Percentiles rank a stretch among this genome's conserved stretches.
Evolutionary conservation across 2,329 filamentous ascomycete genomes (phyloP).

Genomic region (Colletotrichum sp.): DNA sequence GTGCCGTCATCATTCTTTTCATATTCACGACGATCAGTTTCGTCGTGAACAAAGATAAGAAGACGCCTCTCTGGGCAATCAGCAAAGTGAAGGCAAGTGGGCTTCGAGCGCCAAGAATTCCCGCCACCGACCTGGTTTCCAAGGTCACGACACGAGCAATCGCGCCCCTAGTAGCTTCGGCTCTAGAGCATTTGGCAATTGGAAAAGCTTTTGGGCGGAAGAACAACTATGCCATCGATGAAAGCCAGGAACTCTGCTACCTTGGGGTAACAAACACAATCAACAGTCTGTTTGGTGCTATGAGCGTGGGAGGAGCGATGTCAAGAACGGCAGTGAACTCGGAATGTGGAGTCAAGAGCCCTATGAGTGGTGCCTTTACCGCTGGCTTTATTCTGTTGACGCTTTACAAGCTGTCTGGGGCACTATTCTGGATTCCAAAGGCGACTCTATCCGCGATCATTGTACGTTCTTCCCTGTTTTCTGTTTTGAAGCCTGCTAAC

Average conservation of each 20-base stretch:
- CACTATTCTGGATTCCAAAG: slow-evolving; percentile 72
- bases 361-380: slow-evolving; percentile 64
- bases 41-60: slow-evolving; percentile 60
- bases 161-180: slow-evolving; percentile 64
- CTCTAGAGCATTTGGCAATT: slow-evolving; percentile 69
- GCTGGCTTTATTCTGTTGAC: slow-evolving; percentile 65
- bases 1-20: slow-evolving; percentile 64
- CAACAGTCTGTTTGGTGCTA: slow-evolving; percentile 68
- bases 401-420: slow-evolving; percentile 64
- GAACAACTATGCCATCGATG: slow-evolving; percentile 67
- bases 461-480: slow-evolving; percentile 29
- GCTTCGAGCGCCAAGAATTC: slow-evolving; percentile 54
- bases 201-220: slow-evolving; percentile 66
- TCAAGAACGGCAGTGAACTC: slow-evolving; percentile 72
- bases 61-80: slow-evolving; percentile 59
- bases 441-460: slow-evolving; percentile 69
- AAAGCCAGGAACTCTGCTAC: slow-evolving; percentile 69
- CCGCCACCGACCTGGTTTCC: slow-evolving; percentile 51
- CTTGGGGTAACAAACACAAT: slow-evolving; percentile 66
- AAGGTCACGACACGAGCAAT: slow-evolving; percentile 60
- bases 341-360: slow-evolving; percentile 65
- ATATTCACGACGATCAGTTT: slow-evolving; percentile 69
- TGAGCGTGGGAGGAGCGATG: slow-evolving; percentile 70
- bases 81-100: slow-evolving; percentile 62
- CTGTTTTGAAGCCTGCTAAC: not conserved